phyloP scores from a whole-genome alignment of 192 early-diverging fungal species.

The Pilaira anomala region DNA sequence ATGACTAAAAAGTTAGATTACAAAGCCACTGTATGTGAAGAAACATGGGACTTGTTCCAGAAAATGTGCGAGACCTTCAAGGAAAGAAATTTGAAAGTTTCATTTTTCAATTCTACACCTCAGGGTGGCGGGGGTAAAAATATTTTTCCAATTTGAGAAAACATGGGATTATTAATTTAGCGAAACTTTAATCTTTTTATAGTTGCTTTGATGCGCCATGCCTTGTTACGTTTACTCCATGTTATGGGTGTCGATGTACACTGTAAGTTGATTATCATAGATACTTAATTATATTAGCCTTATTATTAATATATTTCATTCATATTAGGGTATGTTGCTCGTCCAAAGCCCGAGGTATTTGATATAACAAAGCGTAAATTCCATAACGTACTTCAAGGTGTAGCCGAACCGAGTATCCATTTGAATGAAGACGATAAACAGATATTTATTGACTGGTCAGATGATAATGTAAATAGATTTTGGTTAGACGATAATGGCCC shows the following conservation, averaged over 20 bases:
- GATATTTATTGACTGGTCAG: slow-evolving; percentile 57
- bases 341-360: slow-evolving; percentile 82
- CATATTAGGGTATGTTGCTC: slow-evolving; percentile 65
- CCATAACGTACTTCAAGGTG: slow-evolving; percentile 86
- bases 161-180: not conserved
- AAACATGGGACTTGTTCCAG: slow-evolving; percentile 66
- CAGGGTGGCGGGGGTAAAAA: slow-evolving; percentile 74
- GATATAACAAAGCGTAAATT: slow-evolving; percentile 87
- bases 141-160: too few relatives aligned
- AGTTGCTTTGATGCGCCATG: slow-evolving; percentile 88
- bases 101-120: slow-evolving; percentile 81
- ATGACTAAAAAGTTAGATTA: slow-evolving; percentile 66
- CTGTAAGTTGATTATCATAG: slow-evolving; percentile 34
- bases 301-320: slow-evolving; percentile 8
- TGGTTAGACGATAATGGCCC: slow-evolving; percentile 70
- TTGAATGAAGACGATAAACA: slow-evolving; percentile 68
- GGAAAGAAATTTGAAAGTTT: slow-evolving; percentile 54
- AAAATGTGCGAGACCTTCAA: slow-evolving; percentile 53
- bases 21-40: slow-evolving; percentile 54
- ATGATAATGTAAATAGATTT: slow-evolving; percentile 69
- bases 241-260: slow-evolving; percentile 65
- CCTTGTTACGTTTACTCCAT: slow-evolving; percentile 65
- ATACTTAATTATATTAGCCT: not conserved
- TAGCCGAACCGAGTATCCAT: slow-evolving; percentile 43
- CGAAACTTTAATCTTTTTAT: not conserved